phyloP scores from a whole-genome alignment of 2,329 filamentous ascomycete species.

The Phialophora tarda region DNA sequence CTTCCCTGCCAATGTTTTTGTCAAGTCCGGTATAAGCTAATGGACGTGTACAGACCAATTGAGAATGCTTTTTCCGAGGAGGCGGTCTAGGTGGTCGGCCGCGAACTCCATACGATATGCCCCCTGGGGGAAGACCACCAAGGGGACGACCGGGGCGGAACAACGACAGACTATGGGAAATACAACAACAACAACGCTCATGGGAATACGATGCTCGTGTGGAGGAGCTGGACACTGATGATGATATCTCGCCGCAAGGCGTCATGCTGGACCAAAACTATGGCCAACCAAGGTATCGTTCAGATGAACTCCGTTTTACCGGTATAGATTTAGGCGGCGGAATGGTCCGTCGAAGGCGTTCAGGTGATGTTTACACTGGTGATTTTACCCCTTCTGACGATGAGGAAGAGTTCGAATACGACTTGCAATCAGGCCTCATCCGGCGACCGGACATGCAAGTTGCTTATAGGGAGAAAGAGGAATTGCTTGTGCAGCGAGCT shows the following conservation, averaged over 20 bases:
- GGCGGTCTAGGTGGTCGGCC: slow-evolving; percentile 99
- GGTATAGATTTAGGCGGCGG: slow-evolving; percentile 61
- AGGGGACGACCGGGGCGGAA: slow-evolving; percentile 75
- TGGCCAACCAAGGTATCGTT: slow-evolving; percentile 57
- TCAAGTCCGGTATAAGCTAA: background rate
- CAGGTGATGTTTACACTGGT: slow-evolving; percentile 57
- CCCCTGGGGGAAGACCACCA: slow-evolving; percentile 98
- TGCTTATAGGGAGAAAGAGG: slow-evolving; percentile 69
- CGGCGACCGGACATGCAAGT: slow-evolving; percentile 56
- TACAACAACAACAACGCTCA: slow-evolving; percentile 50
- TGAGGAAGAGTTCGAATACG: slow-evolving; percentile 57
- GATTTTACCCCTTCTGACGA: slow-evolving; percentile 53
- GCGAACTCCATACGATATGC: slow-evolving; percentile 92
- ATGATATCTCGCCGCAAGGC: slow-evolving; percentile 62
- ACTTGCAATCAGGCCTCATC: slow-evolving; percentile 59
- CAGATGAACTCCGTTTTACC: slow-evolving; percentile 67
- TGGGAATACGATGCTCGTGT: slow-evolving; percentile 54
- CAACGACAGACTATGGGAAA: slow-evolving; percentile 60
- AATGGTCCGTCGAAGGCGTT: slow-evolving; percentile 50
- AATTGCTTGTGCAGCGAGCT: slow-evolving; percentile 76
- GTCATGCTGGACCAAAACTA: slow-evolving; percentile 57
- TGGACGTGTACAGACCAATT: slow-evolving; percentile 71
- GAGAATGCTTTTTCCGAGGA: slow-evolving; percentile 99
- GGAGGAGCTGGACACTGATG: slow-evolving; percentile 49
- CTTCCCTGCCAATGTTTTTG: no score